phyloP scores from a whole-genome alignment of 495 filamentous ascomycete species.

The Talaromyces trachyspermus region DNA sequence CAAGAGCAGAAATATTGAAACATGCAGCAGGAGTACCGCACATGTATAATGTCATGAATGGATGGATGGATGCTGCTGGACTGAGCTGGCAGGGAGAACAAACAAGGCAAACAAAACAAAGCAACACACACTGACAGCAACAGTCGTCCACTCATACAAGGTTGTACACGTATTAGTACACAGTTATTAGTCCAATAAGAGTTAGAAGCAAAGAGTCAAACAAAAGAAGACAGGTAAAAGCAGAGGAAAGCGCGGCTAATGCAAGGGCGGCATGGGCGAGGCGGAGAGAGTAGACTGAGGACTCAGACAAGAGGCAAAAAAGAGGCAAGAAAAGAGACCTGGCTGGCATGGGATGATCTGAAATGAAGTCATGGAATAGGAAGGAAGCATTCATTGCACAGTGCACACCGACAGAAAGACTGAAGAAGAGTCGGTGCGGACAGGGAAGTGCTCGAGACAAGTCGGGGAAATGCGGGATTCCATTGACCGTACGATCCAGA shows the following conservation, averaged over 20 bases:
- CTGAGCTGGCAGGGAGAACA: conserved; percentile 4
- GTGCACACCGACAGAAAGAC: too few relatives aligned
- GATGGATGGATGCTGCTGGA: not conserved
- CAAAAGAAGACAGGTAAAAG: not conserved
- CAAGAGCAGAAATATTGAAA: too few relatives aligned
- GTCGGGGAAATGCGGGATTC: too few relatives aligned
- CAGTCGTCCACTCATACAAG: conserved; percentile 5
- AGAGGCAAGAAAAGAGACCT: not conserved
- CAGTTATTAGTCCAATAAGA: too few relatives aligned
- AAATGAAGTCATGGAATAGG: conserved; percentile 53
- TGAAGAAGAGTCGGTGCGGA: too few relatives aligned
- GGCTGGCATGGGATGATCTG: conserved; percentile 27
- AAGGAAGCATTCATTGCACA: conserved; percentile 61
- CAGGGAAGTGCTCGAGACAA: too few relatives aligned
- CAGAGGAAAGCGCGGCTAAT: conserved; percentile 4
- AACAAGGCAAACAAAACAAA: conserved; percentile 3
- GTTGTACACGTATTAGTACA: conserved; percentile 7
- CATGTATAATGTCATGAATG: not conserved
- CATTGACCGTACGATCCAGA: too few relatives aligned
- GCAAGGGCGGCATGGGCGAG: conserved; percentile 6
- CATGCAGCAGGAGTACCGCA: not conserved
- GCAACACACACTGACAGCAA: not conserved
- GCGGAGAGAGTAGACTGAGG: too few relatives aligned
- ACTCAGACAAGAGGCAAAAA: too few relatives aligned
- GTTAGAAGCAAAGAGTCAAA: too few relatives aligned